A percentile compares a stretch with the other conserved stretches of the same genome.
Conservation (phyloP, 2,329 filamentous ascomycete genomes). For the Helotiales sp. region DNA sequence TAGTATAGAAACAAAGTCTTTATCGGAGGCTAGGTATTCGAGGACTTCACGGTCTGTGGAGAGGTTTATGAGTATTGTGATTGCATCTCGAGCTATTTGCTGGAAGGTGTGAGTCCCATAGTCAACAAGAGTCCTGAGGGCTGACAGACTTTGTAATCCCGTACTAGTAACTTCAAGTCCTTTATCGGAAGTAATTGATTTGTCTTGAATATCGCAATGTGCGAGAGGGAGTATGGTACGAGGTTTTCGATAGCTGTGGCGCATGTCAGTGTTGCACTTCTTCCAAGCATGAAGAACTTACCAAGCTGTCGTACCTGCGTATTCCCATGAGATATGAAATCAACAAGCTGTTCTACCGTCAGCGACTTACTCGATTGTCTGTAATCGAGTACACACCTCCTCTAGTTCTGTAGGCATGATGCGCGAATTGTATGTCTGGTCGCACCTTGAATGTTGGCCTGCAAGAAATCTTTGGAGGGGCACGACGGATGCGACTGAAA, state of each 20-base stretch:
- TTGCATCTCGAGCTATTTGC: slow-evolving; percentile 89
- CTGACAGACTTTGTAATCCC: slow-evolving; percentile 72
- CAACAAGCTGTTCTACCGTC: slow-evolving; percentile 66
- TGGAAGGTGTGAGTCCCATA: slow-evolving; percentile 38
- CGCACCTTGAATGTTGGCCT: background rate
- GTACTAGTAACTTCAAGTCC: slow-evolving; percentile 82
- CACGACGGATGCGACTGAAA: too few species aligned
- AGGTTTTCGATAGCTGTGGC: slow-evolving; percentile 75
- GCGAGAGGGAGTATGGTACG: slow-evolving; percentile 73
- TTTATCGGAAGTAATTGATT: slow-evolving; percentile 76
- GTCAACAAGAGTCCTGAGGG: background rate
- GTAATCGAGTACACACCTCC: slow-evolving; percentile 55
- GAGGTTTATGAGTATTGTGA: slow-evolving; percentile 88
- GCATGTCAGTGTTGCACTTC: slow-evolving; percentile 22
- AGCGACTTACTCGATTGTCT: slow-evolving; percentile 1
- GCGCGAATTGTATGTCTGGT: background rate
- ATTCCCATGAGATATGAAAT: slow-evolving; percentile 90
- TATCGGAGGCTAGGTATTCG: slow-evolving; percentile 71
- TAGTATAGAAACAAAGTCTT: slow-evolving; percentile 75
- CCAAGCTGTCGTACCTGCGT: slow-evolving; percentile 83
- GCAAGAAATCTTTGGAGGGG: background rate
- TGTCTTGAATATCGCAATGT: slow-evolving; percentile 81
- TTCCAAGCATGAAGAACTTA: slow-evolving; percentile 38
- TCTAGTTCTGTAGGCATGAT: slow-evolving; percentile 76
- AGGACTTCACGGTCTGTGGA: slow-evolving; percentile 76